These are phyloP conservation scores for Lizonia empirigonia DNA, from an alignment of 2,329 filamentous ascomycete genomes.

Conservation along the genomic window DNA sequence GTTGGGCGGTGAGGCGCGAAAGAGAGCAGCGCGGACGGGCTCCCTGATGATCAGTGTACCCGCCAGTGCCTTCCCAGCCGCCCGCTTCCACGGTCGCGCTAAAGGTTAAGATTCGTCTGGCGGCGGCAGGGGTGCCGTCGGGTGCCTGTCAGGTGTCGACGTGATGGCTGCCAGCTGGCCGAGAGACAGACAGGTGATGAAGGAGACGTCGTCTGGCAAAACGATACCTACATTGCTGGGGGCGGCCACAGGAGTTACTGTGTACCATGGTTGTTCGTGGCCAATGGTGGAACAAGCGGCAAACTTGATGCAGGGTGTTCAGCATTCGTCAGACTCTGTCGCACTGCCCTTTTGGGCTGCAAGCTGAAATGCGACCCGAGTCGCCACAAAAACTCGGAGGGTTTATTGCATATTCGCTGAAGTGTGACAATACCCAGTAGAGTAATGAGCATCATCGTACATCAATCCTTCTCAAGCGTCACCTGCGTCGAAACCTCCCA, in stretches of 20 bases:
- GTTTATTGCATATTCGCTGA: slow-evolving; percentile 24
- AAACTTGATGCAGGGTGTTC: slow-evolving; percentile 16
- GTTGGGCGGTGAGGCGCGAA: slow-evolving; percentile 40
- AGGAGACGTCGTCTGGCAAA: slow-evolving; percentile 14
- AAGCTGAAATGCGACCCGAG: slow-evolving; percentile 21
- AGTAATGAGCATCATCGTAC: slow-evolving; percentile 5
- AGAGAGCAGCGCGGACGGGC: slow-evolving; percentile 25
- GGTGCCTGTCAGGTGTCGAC: slow-evolving; percentile 33
- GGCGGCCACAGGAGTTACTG: slow-evolving; percentile 1
- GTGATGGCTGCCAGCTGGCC: slow-evolving; percentile 38
- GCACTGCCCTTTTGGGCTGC: slow-evolving; percentile 29
- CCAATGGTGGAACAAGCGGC: slow-evolving; percentile 15
- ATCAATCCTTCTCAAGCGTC: slow-evolving; percentile 58
- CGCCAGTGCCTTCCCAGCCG: slow-evolving; percentile 16
- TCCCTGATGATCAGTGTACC: slow-evolving; percentile 38
- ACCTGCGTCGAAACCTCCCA: slow-evolving; percentile 96
- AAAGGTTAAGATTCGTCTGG: slow-evolving; percentile 21
- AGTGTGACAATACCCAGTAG: slow-evolving; percentile 22
- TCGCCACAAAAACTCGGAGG: slow-evolving; percentile 28
- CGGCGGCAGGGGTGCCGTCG: slow-evolving; percentile 24
- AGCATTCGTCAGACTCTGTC: slow-evolving; percentile 12
- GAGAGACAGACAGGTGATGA: slow-evolving; percentile 28
- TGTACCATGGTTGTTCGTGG: not conserved
- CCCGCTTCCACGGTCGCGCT: slow-evolving; percentile 35
- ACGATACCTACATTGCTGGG: slow-evolving; percentile 7